Percentiles rank a stretch among this genome's conserved stretches.
phyloP scores from a whole-genome alignment of 1,139 yeast species.

The Geotrichum citri-aurantii region DNA sequence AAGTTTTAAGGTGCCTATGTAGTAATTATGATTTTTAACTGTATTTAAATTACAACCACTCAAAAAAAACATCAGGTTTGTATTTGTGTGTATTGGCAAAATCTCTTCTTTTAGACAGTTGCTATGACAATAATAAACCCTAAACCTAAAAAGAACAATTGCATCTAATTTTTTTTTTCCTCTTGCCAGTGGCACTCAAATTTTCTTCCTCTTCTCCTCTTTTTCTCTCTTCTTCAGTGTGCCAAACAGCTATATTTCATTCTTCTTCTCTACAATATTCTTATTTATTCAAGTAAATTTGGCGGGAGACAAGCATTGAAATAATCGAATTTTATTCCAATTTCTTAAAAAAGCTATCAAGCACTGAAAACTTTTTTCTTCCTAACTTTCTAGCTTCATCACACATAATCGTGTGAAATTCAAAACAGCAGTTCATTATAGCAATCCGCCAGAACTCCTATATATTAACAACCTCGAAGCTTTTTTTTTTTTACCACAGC shows the following conservation, averaged over 20 bases:
- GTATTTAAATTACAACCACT: too few relatives aligned
- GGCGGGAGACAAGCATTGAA: not conserved
- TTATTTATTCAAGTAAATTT: not conserved
- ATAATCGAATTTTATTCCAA: not conserved
- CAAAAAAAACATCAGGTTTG: too few relatives aligned
- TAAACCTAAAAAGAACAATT: not conserved
- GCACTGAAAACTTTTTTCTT: not conserved
- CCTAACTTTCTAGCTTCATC: not conserved
- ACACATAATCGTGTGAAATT: not conserved
- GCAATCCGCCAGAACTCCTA: not conserved
- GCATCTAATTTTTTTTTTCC: not conserved
- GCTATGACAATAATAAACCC: slow-evolving; percentile 5
- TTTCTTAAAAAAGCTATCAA: not conserved
- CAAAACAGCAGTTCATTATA: not conserved
- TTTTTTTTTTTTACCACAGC: not conserved
- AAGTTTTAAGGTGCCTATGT: too few relatives aligned
- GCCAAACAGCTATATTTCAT: not conserved
- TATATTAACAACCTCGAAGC: not conserved
- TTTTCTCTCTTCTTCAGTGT: not conserved
- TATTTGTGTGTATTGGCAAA: too few relatives aligned
- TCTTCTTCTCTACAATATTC: not conserved
- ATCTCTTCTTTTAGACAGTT: not conserved
- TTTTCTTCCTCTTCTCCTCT: not conserved
- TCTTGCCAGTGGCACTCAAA: not conserved
- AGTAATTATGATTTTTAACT: too few relatives aligned